These are phyloP conservation scores for Stagonosporopsis chrysanthemi DNA, from an alignment of 2,329 filamentous ascomycete genomes.

Conservation along the genomic window DNA sequence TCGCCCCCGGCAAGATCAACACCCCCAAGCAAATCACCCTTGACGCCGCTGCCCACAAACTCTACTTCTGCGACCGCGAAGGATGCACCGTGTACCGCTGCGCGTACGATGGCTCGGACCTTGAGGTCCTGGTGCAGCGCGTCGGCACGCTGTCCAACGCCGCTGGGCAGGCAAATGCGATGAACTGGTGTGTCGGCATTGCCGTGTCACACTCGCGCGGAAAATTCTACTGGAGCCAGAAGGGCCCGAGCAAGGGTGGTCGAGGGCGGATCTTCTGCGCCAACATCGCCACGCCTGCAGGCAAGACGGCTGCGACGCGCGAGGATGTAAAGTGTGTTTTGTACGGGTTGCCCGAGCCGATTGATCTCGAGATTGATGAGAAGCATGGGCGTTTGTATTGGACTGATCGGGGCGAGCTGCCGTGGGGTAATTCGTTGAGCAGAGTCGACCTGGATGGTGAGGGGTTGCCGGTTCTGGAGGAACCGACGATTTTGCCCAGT, in stretches of 20 bases:
- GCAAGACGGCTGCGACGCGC: conserved; percentile 15
- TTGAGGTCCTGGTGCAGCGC: conserved; percentile 18
- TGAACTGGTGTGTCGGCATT: conserved; percentile 65
- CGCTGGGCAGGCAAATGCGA: conserved; percentile 40
- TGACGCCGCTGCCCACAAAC: conserved; percentile 24
- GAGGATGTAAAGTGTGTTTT: conserved; percentile 41
- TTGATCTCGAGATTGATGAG: conserved; percentile 65
- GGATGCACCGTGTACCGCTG: conserved; percentile 49
- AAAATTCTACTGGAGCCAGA: conserved; percentile 68
- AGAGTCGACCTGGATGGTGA: conserved; percentile 42
- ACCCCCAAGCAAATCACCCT: conserved; percentile 57
- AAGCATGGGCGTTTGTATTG: conserved; percentile 60
- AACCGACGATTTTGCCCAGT: conserved; percentile 1
- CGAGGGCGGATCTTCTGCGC: conserved; percentile 63
- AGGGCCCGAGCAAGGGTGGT: conserved; percentile 61
- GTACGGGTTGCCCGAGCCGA: conserved; percentile 47
- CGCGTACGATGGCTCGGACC: conserved; percentile 20
- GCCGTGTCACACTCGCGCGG: conserved; percentile 53
- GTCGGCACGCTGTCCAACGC: not conserved
- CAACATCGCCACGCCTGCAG: conserved; percentile 52
- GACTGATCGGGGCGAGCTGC: conserved; percentile 67
- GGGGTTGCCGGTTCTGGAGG: conserved; percentile 30
- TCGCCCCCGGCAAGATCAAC: conserved; percentile 49
- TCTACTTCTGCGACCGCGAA: conserved; percentile 56
- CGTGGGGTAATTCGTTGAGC: conserved; percentile 63